Evolutionary conservation across 257 asterid genomes (phyloP), one percentile per base, ranked within the genome.

Genomic region (Solanum corneliomulleri): DNA sequence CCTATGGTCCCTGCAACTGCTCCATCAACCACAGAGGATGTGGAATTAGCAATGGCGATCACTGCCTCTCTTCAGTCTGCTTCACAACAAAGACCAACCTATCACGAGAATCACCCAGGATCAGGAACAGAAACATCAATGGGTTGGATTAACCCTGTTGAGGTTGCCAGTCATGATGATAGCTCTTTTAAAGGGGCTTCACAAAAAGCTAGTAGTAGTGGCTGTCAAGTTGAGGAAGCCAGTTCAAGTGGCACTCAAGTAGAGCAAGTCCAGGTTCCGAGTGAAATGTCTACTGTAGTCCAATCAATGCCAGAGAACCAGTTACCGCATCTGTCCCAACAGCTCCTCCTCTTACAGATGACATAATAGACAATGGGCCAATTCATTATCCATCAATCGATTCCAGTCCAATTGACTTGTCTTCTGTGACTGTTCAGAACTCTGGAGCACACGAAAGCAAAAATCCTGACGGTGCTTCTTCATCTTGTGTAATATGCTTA

Each of bases 301-400:
- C 89, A 86, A 72, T 83, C 89, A 66, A 47, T 87, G 42, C 82
- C 37, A 5, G 94, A 80, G 87, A 91, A 74, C 91, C 90, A 16
- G 56, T 92, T 64, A 41, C 90, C 3, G 80, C 44, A 71, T 84
- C 93, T 60, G 15, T 47, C 81, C 96, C 98, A 18, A 94, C 98
- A 39, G 98, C 97, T 90, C 99, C 98, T 35, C 92, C 93, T 8
- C 78, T 86, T 25, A 78, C 68, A 12, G 88, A 86, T 69, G 91
- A 82, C 58, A 83, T 77, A 66, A 31, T 71, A 85, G 91, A 89
- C 41, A 91, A 92, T 82, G 94, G 93, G 52, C 98, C 95, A 16
- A 92, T 97, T 86, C 92, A 91, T 39, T 97, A 96, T 91, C 99
- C 99, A 44, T 90, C 97, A 45, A 89, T 94, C 37, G 96, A 97